Evolutionary conservation across 768 basidiomycete genomes (phyloP).

Genomic region (Russula sp.): DNA sequence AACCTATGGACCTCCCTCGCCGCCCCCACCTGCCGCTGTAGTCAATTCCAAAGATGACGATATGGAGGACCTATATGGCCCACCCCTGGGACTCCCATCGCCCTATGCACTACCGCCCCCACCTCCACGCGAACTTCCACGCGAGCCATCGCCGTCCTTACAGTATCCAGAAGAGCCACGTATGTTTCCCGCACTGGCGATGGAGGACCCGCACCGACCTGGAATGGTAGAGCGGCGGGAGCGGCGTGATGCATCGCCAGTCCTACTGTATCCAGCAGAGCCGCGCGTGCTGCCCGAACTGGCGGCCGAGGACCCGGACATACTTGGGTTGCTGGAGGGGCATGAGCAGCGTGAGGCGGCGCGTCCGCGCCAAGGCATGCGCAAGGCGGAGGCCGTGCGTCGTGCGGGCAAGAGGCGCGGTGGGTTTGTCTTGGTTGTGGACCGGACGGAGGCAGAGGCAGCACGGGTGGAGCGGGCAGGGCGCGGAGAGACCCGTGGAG

Average conservation of each 20-base stretch:
- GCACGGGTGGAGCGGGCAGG: background rate
- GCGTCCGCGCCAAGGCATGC: constrained; percentile 4
- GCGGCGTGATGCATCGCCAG: background rate
- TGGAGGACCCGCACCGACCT: background rate
- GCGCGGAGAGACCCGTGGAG: background rate
- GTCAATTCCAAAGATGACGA: constrained; percentile 2
- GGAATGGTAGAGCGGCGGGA: too few species aligned
- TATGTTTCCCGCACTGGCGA: background rate
- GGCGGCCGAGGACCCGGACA: constrained; percentile 11
- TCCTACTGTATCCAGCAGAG: background rate
- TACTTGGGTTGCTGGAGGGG: constrained; percentile 11
- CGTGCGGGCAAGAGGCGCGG: constrained; percentile 9
- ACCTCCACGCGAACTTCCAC: background rate
- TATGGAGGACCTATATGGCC: constrained; percentile 11
- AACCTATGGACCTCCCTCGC: background rate
- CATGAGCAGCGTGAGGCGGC: constrained; percentile 13
- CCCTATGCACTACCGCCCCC: background rate
- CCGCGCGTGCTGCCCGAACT: constrained; percentile 6
- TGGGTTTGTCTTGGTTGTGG: constrained; percentile 15
- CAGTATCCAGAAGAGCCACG: background rate
- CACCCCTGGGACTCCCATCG: background rate
- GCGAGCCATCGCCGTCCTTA: background rate
- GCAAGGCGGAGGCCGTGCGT: constrained; percentile 10
- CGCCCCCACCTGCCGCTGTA: background rate
- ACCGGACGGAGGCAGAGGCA: background rate